A percentile compares a stretch with the other conserved stretches of the same genome.
These are phyloP conservation scores for Ascochyta rabiei DNA, from an alignment of 2,329 filamentous ascomycete genomes.

Conservation along the genomic window DNA sequence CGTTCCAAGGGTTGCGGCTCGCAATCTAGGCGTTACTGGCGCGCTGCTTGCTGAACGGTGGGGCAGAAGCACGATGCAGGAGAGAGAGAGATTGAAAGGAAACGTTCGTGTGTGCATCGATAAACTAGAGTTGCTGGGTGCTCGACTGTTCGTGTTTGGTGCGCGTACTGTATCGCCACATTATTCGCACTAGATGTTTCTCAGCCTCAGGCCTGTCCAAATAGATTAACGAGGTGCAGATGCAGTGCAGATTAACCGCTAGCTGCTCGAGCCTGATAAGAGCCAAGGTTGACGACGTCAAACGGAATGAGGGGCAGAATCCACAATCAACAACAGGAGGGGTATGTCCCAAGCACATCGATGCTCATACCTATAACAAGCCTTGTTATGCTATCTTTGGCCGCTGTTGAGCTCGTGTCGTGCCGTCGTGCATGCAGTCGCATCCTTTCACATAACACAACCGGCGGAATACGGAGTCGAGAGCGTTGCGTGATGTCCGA, in stretches of 20 bases:
- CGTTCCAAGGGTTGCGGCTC: slow-evolving; percentile 1
- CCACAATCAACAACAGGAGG: slow-evolving; percentile 13
- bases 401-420: slow-evolving; percentile 27
- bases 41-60: slow-evolving; percentile 3
- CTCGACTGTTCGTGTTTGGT: slow-evolving; percentile 9
- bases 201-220: slow-evolving; percentile 16
- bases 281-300: slow-evolving; percentile 8
- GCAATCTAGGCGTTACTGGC: neutral
- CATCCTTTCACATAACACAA: slow-evolving; percentile 14
- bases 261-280: slow-evolving; percentile 20
- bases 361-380: slow-evolving; percentile 20
- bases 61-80: slow-evolving; percentile 22
- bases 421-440: slow-evolving; percentile 24
- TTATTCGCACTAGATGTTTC: neutral
- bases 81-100: slow-evolving; percentile 19
- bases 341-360: slow-evolving; percentile 20
- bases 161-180: neutral
- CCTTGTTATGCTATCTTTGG: slow-evolving; percentile 19
- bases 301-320: slow-evolving; percentile 16
- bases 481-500: slow-evolving; percentile 9
- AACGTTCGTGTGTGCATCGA: slow-evolving; percentile 13
- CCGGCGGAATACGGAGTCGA: slow-evolving; percentile 10
- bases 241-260: slow-evolving; percentile 11
- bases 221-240: slow-evolving; percentile 14
- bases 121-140: slow-evolving; percentile 9